Conservation (phyloP, 208 protist species). For the Histomonas meleagridis region DNA sequence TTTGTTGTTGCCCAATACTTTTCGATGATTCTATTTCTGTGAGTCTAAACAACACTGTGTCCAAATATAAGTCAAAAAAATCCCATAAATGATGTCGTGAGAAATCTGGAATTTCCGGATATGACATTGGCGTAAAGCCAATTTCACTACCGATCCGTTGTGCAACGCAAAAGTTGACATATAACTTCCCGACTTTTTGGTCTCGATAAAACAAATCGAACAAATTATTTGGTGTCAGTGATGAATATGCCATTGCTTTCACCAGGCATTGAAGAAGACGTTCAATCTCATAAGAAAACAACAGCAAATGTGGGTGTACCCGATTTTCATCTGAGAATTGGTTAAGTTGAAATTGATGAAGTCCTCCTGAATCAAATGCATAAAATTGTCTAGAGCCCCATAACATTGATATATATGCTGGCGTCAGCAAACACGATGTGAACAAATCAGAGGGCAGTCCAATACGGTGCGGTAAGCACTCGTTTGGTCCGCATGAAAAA, state of each 20-base stretch:
- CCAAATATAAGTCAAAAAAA: neutral
- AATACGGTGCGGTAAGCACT: neutral
- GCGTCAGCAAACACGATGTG: neutral
- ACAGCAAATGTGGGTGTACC: neutral
- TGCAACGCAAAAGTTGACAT: neutral
- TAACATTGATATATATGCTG: slow-evolving; percentile 2
- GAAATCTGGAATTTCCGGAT: slow-evolving; percentile 5
- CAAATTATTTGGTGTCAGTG: neutral
- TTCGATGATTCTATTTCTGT: neutral
- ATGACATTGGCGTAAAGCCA: neutral
- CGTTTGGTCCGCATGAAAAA: neutral
- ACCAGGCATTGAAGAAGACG: neutral
- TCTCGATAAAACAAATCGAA: neutral
- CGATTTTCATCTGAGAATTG: slow-evolving; percentile 13
- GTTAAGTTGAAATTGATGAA: neutral
- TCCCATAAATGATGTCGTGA: neutral
- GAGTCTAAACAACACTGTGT: neutral
- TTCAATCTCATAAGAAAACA: slow-evolving; percentile 21
- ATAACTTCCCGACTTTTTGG: neutral
- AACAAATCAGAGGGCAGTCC: neutral
- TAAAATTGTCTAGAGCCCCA: slow-evolving; percentile 20
- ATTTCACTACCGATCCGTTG: neutral
- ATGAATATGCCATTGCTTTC: neutral
- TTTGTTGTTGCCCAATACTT: neutral
- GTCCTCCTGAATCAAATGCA: slow-evolving; percentile 5